Percentiles rank a stretch among this genome's conserved stretches.
Conservation (phyloP, 2,329 filamentous ascomycete species). For the Trichoderma koningiopsis region DNA sequence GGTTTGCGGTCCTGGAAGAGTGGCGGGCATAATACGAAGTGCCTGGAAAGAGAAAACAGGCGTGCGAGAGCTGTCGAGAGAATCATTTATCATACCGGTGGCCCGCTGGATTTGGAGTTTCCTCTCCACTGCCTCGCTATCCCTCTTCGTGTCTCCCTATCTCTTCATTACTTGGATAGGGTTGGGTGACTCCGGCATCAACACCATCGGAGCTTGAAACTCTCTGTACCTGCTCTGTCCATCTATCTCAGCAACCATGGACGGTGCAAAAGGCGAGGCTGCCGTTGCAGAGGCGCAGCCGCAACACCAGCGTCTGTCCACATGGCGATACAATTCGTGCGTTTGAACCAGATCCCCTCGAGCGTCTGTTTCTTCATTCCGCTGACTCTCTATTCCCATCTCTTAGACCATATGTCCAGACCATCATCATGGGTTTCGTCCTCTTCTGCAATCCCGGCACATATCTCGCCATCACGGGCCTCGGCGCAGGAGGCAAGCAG, state of each 20-base stretch:
- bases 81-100: neutral
- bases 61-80: too few relatives aligned
- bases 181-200: neutral
- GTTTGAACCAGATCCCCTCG: neutral
- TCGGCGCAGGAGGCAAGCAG: conserved; percentile 30
- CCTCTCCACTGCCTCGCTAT: neutral
- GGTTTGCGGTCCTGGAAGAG: neutral
- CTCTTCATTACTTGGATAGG: neutral
- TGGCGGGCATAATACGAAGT: neutral
- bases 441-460: conserved; percentile 32
- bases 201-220: neutral
- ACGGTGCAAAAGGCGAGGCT: neutral
- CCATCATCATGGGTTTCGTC: conserved; percentile 63
- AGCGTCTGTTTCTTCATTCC: neutral
- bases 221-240: neutral
- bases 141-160: neutral
- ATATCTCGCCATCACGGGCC: conserved; percentile 32
- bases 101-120: conserved; percentile 3
- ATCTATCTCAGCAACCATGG: neutral
- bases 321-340: conserved; percentile 23
- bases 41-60: neutral
- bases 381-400: neutral
- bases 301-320: conserved; percentile 20
- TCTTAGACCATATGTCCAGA: conserved; percentile 51
- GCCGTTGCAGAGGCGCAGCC: conserved; percentile 14